phyloP scores from a whole-genome alignment of 2,329 filamentous ascomycete species.

The Phoma sp. region DNA sequence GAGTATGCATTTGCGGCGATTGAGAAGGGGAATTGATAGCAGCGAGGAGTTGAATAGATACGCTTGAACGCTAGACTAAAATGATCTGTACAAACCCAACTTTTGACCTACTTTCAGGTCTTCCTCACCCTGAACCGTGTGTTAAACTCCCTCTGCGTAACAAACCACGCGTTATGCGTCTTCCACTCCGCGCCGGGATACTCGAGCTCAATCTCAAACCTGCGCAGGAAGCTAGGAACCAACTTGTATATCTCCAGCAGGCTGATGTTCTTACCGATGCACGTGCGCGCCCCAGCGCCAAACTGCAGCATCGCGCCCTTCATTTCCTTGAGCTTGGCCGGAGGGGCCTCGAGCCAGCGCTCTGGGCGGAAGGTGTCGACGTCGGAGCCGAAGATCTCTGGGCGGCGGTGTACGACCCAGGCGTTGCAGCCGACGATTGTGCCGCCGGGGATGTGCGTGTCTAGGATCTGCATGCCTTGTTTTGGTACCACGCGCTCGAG shows the following conservation, averaged over 20 bases:
- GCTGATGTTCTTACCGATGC: constrained; percentile 64
- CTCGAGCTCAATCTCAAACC: constrained; percentile 64
- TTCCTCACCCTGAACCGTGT: constrained; percentile 49
- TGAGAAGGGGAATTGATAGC: constrained; percentile 16
- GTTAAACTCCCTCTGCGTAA: constrained; percentile 54
- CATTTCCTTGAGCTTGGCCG: constrained; percentile 68
- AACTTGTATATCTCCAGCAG: constrained; percentile 60
- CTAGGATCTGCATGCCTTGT: constrained; percentile 68
- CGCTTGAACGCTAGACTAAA: constrained; percentile 1
- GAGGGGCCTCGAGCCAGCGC: constrained; percentile 64
- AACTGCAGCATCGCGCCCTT: constrained; percentile 75
- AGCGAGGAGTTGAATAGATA: background rate
- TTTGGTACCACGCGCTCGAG: constrained; percentile 75
- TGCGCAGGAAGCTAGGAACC: constrained; percentile 64
- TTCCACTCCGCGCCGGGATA: constrained; percentile 51
- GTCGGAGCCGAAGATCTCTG: constrained; percentile 72
- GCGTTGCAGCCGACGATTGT: constrained; percentile 77
- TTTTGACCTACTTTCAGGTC: background rate
- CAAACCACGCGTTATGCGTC: constrained; percentile 63
- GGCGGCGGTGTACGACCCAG: constrained; percentile 74
- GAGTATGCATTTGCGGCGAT: constrained; percentile 33
- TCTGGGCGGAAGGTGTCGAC: constrained; percentile 72
- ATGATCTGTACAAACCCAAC: background rate
- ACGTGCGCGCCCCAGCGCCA: constrained; percentile 73
- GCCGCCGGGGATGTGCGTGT: constrained; percentile 68